Base-by-base conservation (phyloP, 257 asterid genomes). In the Ocimum tenuiflorum region DNA sequence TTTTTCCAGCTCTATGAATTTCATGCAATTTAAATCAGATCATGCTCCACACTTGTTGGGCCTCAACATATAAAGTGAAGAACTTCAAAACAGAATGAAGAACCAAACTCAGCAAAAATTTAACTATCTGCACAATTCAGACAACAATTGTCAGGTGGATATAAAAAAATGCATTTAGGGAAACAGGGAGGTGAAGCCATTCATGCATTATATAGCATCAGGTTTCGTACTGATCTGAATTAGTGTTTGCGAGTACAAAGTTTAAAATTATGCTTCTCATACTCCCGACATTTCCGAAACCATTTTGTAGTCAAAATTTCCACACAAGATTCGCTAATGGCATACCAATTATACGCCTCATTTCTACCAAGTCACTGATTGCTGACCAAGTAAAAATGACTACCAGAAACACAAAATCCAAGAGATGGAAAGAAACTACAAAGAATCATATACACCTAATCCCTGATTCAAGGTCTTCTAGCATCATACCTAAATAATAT, bases 41-140 rank as follows among this genome's bases (percentile, higher is more conserved):
- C 63, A 24, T 8, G 54, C 17, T 41, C 50, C 65, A 31, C 19
- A 38, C 65, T 36, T 68, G 43, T 14, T 7, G 35, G 48, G 63
- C 14, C 36, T 45, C 36, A 3, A 57, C 1, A 53, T 41, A 18
- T 20, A 17, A 66, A 20, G 33, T 24, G 60, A 54, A 54, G 61
- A 61, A 55, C 46, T 78, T 63, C 63, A 24, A 64, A 0, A 50
- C 61, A 31, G 13, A 9, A 11, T 24, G 42, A 42, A 60, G 15
- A 46, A 63, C 50, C 57, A 63, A 49, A 19, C 39, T 47, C 54
- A 31, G 47, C 24, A 23, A 58, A 41, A 29, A 35, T 39, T 46
- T 53, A 60, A 49, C 46, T 27, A 60, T 46, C 70, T 51, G 14
- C 60, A 31, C 15, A 60, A 20, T 47, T 23, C 59, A 64, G 57